phyloP scores from a whole-genome alignment of 1,139 yeast species.

The Yueomyces sp. region DNA sequence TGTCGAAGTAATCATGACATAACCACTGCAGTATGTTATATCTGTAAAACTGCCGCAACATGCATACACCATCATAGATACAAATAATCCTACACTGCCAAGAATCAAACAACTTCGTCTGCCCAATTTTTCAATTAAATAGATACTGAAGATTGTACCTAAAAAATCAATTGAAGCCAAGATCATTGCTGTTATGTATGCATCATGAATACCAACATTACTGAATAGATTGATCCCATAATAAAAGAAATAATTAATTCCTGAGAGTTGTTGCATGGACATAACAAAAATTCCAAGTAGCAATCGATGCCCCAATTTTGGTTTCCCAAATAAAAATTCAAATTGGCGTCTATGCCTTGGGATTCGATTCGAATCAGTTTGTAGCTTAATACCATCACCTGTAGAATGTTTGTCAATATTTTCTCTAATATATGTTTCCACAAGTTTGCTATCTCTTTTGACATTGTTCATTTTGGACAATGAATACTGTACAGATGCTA shows the following conservation, averaged over 20 bases:
- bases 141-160: constrained; percentile 59
- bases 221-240: constrained; percentile 44
- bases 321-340: constrained; percentile 36
- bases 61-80: constrained; percentile 52
- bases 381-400: constrained; percentile 27
- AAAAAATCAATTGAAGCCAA: constrained; percentile 64
- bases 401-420: constrained; percentile 20
- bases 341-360: constrained; percentile 5
- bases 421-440: constrained; percentile 29
- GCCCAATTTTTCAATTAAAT: constrained; percentile 54
- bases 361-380: constrained; percentile 24
- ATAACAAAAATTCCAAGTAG: constrained; percentile 40
- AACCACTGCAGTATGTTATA: constrained; percentile 37
- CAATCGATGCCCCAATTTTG: constrained; percentile 34
- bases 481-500: constrained; percentile 29
- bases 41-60: constrained; percentile 45
- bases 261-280: constrained; percentile 47
- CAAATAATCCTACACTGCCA: constrained; percentile 52
- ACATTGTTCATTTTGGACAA: constrained; percentile 36
- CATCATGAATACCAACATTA: constrained; percentile 33
- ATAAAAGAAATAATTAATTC: constrained; percentile 45
- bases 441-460: constrained; percentile 30
- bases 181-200: constrained; percentile 44
- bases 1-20: constrained; percentile 61
- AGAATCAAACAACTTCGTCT: constrained; percentile 47